Evolutionary conservation across 169 alveolate genomes (phyloP).

Genomic region (Plasmodium relictum): DNA sequence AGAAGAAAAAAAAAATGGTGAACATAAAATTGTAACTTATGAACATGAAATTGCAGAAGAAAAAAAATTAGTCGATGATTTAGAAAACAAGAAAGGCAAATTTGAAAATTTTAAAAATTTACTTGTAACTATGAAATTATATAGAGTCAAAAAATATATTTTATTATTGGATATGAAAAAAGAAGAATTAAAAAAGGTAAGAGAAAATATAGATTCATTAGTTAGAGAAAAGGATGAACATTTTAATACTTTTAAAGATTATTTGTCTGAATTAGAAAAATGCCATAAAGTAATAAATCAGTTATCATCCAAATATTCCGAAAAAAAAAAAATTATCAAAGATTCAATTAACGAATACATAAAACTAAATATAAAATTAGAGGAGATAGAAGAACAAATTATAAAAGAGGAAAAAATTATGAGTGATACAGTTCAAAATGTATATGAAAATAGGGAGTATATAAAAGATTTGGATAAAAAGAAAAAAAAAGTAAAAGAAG

Average conservation of each 20-base stretch:
- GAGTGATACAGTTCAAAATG: slow-evolving; percentile 46
- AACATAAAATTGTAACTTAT: slow-evolving; percentile 31
- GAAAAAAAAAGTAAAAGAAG: slow-evolving; percentile 31
- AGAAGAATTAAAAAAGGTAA: slow-evolving; percentile 67
- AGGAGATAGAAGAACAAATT: slow-evolving; percentile 25
- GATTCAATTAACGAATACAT: slow-evolving; percentile 42
- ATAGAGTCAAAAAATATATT: slow-evolving; percentile 27
- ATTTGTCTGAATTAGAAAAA: slow-evolving; percentile 70
- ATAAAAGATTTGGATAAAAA: slow-evolving; percentile 42
- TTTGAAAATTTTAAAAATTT: slow-evolving; percentile 37
- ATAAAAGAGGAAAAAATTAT: slow-evolving; percentile 42
- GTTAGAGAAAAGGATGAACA: slow-evolving; percentile 49
- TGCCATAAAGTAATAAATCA: slow-evolving; percentile 68
- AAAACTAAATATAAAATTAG: slow-evolving; percentile 24
- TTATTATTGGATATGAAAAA: slow-evolving; percentile 38
- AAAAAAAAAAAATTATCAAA: slow-evolving; percentile 28
- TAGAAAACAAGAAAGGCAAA: slow-evolving; percentile 33
- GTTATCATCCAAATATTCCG: slow-evolving; percentile 11
- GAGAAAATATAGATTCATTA: slow-evolving; percentile 72
- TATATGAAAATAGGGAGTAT: slow-evolving; percentile 35
- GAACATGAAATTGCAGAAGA: slow-evolving; percentile 72
- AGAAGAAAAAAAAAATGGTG: slow-evolving; percentile 52
- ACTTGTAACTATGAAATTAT: slow-evolving; percentile 18
- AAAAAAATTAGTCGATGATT: slow-evolving; percentile 21
- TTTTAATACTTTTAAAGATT: slow-evolving; percentile 34